These are phyloP conservation scores for Letharia columbiana DNA, from an alignment of 495 filamentous ascomycete genomes.

Conservation along the genomic window DNA sequence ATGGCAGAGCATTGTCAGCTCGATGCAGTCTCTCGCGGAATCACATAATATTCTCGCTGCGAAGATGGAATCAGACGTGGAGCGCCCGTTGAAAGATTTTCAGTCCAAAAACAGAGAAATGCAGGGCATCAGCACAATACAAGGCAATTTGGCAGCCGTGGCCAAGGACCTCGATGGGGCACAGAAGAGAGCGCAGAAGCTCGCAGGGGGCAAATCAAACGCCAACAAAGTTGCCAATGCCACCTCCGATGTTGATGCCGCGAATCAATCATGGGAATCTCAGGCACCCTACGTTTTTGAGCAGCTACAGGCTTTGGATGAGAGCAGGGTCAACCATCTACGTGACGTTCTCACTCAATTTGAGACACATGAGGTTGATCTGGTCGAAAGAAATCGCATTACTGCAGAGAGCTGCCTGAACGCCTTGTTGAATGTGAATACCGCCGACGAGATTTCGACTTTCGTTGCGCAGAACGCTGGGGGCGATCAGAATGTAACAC, in stretches of 20 bases:
- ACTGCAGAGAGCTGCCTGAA: constrained; percentile 77
- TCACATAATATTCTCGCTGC: constrained; percentile 77
- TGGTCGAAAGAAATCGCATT: constrained; percentile 66
- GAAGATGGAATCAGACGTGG: constrained; percentile 86
- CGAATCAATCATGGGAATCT: constrained; percentile 83
- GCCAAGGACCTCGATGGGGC: constrained; percentile 79
- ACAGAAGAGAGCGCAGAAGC: constrained; percentile 80
- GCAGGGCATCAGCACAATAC: constrained; percentile 73
- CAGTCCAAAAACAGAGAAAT: constrained; percentile 67
- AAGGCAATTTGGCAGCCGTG: constrained; percentile 67
- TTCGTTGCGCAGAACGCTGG: constrained; percentile 52
- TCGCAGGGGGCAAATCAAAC: constrained; percentile 73
- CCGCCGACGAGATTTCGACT: constrained; percentile 79
- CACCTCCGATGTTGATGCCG: constrained; percentile 61
- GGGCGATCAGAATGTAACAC: constrained; percentile 21
- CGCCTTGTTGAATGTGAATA: constrained; percentile 77
- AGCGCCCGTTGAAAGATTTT: constrained; percentile 71
- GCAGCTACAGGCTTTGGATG: constrained; percentile 84
- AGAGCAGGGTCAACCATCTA: constrained; percentile 80
- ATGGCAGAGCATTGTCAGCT: constrained; percentile 83
- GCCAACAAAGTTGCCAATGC: constrained; percentile 74
- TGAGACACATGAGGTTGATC: constrained; percentile 87
- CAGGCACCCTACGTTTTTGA: constrained; percentile 95
- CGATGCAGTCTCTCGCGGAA: constrained; percentile 69
- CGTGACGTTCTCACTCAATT: constrained; percentile 88